Evolutionary conservation across 257 asterid genomes (phyloP).

Genomic region (Penstemon newberryi): DNA sequence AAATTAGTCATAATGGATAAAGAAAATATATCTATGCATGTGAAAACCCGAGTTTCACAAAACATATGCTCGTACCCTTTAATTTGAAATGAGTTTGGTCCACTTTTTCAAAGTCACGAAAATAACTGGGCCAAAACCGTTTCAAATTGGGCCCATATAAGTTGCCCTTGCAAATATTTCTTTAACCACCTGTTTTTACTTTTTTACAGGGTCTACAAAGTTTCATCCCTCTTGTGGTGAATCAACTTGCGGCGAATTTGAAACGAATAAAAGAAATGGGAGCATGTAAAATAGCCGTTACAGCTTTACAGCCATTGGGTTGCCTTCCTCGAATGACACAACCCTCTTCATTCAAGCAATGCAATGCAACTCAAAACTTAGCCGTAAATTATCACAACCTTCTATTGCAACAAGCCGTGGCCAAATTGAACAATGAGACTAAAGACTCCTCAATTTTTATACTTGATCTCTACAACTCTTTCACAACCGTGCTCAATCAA

Average conservation of each 20-base stretch:
- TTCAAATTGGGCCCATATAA: too few relatives aligned
- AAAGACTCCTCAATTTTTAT: conserved; percentile 38
- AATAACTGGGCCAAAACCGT: too few relatives aligned
- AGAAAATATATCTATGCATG: too few relatives aligned
- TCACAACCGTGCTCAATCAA: conserved; percentile 44
- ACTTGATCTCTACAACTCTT: conserved; percentile 65
- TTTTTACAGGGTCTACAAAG: conserved; percentile 46
- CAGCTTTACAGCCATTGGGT: conserved; percentile 73
- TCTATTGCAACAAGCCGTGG: conserved; percentile 51
- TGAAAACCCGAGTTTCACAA: too few relatives aligned
- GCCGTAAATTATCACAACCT: conserved; percentile 62
- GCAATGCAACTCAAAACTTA: conserved; percentile 57
- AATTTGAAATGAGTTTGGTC: too few relatives aligned
- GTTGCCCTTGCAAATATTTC: too few relatives aligned
- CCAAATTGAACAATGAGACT: conserved; percentile 48
- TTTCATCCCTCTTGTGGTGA: conserved; percentile 56
- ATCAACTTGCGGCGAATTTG: conserved; percentile 50
- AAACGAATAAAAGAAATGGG: conserved; percentile 45
- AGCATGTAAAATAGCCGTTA: conserved; percentile 55
- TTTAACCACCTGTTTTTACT: background rate
- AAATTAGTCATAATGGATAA: too few relatives aligned
- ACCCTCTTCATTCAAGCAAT: conserved; percentile 46
- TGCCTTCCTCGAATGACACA: conserved; percentile 73
- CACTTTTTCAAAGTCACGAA: too few relatives aligned
- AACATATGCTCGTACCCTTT: too few relatives aligned